Evolutionary conservation across 106 monocot species (phyloP).

Genomic region (Ottelia alismoides): DNA sequence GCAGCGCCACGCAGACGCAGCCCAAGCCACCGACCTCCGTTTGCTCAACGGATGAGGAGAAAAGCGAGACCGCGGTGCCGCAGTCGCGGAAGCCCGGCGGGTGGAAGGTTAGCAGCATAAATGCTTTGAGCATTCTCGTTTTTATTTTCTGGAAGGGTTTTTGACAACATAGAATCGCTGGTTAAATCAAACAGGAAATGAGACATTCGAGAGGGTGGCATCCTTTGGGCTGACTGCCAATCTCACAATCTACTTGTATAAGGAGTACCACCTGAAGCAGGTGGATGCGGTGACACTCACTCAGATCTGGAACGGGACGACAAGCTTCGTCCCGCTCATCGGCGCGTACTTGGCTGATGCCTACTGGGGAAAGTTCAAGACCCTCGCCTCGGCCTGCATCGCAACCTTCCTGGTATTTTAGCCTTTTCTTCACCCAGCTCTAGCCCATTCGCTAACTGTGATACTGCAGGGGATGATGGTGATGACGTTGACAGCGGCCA

Average conservation of each 20-base stretch:
- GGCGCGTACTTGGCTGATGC: constrained; percentile 46
- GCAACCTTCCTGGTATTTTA: constrained; percentile 26
- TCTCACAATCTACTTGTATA: constrained; percentile 30
- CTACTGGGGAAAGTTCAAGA: constrained; percentile 30
- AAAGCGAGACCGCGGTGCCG: neutral
- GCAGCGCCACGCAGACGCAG: no score
- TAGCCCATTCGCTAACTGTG: no score
- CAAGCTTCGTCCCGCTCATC: constrained; percentile 33
- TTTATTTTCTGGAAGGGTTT: neutral
- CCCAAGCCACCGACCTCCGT: neutral
- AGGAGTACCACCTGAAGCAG: constrained; percentile 18
- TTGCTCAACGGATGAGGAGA: neutral
- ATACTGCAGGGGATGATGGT: no score
- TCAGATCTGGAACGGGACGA: constrained; percentile 30
- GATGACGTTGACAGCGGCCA: no score
- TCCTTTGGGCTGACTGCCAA: constrained; percentile 31
- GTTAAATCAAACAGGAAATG: constrained; percentile 18
- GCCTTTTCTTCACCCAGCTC: neutral
- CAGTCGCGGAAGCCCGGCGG: constrained; percentile 3
- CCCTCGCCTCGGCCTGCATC: constrained; percentile 27
- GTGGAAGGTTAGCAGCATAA: neutral
- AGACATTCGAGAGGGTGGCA: constrained; percentile 41
- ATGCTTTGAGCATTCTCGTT: neutral
- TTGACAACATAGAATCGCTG: neutral
- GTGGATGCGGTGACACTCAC: constrained; percentile 17